A percentile compares a stretch with the other conserved stretches of the same genome.
Evolutionary conservation across 2,329 filamentous ascomycete genomes (phyloP).

Genomic region (Ophiostoma fasciatum): DNA sequence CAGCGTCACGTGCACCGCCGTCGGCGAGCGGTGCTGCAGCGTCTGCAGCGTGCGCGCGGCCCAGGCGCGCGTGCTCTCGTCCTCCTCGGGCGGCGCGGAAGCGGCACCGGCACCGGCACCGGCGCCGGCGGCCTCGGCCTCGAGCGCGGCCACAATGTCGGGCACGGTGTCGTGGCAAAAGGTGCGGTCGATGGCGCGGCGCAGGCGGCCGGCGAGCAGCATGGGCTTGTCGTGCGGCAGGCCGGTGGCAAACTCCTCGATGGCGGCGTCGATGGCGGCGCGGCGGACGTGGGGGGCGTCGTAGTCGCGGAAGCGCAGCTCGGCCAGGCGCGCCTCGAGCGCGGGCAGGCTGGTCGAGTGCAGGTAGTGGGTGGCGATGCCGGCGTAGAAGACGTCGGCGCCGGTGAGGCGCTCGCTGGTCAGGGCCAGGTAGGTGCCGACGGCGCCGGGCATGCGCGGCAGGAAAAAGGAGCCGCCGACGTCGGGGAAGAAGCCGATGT

Average conservation of each 20-base stretch:
- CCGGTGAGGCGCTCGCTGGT: conserved; percentile 76
- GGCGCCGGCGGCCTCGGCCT: conserved; percentile 37
- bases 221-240: conserved; percentile 63
- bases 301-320: conserved; percentile 77
- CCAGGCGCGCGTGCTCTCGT: conserved; percentile 51
- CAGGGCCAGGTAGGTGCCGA: conserved; percentile 86
- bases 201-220: conserved; percentile 51
- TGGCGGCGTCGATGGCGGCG: conserved; percentile 64
- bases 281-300: conserved; percentile 48
- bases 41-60: conserved; percentile 62
- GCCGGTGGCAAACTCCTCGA: conserved; percentile 82
- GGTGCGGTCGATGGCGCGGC: conserved; percentile 72
- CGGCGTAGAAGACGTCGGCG: conserved; percentile 76
- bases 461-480: conserved; percentile 95
- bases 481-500: conserved; percentile 96
- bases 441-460: conserved; percentile 68
- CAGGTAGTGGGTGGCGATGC: conserved; percentile 89
- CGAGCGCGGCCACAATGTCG: conserved; percentile 56
- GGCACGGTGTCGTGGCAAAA: conserved; percentile 53
- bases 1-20: conserved; percentile 69
- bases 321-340: conserved; percentile 72
- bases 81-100: too few relatives aligned
- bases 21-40: conserved; percentile 68
- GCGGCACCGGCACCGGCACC: conserved; percentile 65
- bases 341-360: conserved; percentile 75